Base-by-base conservation (phyloP, 2,329 filamentous ascomycete genomes). In the Fusarium sp. region DNA sequence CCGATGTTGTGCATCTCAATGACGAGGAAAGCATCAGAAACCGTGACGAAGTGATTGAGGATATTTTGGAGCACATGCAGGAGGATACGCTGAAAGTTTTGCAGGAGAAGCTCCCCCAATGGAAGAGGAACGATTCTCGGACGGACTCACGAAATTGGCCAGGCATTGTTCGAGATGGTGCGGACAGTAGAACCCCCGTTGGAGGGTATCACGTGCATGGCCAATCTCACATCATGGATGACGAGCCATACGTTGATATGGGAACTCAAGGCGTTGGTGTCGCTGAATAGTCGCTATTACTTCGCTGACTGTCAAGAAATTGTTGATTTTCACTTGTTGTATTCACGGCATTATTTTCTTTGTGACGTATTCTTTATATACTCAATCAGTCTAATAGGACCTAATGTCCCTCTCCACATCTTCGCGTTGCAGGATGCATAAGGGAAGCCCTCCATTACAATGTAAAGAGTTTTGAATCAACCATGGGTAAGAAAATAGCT, bases 51-150 rank as follows among this genome's bases (percentile, higher is more conserved):
- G 22, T 57, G 21, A 57, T 57, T 2, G 55, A 53, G n/a, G 55
- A 57, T 24, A 57, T 57, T 7, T 28, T 57, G 5, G 55, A 57
- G 46, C n/a, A 44, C 11, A 22, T 57, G 28, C 46, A 57, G 31
- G 55, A 36, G 6, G 24, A 21, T 31, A 44, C 17, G 14, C 28
- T 53, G 9, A 31, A 22, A 19, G 14, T 53, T n/a, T 43, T 57
- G 13, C 55, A 36, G 17, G 21, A 36, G 14, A 57, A 57, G 22
- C 44, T 36, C 21, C 46, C 55, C 6, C 28, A 53, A 31, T 44
- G 55, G 55, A 57, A 44, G 19, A 36, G 55, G 17, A 44, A 57
- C 17, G 55, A 57, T 19, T 57, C 55, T 11, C 21, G 55, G 8
- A 57, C 55, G 24, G 55, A 57, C 14, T 57, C 55, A 6, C 46